Evolutionary conservation across 495 filamentous ascomycete species (phyloP).

Genomic region (Podospora conica): DNA sequence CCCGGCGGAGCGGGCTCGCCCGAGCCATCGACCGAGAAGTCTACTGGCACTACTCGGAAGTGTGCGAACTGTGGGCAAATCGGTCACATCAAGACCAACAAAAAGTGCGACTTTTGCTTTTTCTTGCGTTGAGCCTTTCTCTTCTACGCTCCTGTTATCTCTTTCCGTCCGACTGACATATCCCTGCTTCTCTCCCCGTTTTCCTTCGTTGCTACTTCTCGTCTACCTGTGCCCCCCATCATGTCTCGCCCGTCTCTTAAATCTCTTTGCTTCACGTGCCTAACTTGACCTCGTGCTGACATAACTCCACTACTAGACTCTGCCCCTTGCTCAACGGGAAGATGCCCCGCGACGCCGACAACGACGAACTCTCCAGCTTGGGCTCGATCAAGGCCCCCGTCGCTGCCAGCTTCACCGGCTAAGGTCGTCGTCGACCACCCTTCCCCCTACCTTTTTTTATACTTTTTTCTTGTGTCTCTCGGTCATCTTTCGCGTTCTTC

Average conservation of each 20-base stretch:
- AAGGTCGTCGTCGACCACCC: slow-evolving; percentile 7
- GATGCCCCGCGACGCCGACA: slow-evolving; percentile 62
- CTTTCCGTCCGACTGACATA: not conserved
- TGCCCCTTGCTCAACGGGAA: slow-evolving; percentile 88
- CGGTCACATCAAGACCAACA: slow-evolving; percentile 99
- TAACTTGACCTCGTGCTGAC: slow-evolving; percentile 25
- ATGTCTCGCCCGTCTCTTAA: not conserved
- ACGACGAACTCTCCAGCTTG: slow-evolving; percentile 44
- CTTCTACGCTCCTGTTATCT: not conserved
- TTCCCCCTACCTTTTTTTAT: not conserved
- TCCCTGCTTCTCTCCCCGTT: not conserved
- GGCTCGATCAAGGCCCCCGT: slow-evolving; percentile 44
- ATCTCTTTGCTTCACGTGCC: not conserved
- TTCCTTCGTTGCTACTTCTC: not conserved
- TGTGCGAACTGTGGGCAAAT: slow-evolving; percentile 95
- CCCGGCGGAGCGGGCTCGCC: slow-evolving; percentile 34
- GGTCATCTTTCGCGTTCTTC: not conserved
- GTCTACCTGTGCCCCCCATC: not conserved
- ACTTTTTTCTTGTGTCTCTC: not conserved
- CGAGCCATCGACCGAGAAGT: slow-evolving; percentile 44
- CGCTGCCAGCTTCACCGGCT: slow-evolving; percentile 29
- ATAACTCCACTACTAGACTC: slow-evolving; percentile 50
- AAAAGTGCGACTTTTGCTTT: slow-evolving; percentile 58
- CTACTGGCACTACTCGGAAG: slow-evolving; percentile 72
- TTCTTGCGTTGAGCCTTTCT: not conserved